Conservation (phyloP, 75 land plant species). For the Sequoiadendron giganteum region DNA sequence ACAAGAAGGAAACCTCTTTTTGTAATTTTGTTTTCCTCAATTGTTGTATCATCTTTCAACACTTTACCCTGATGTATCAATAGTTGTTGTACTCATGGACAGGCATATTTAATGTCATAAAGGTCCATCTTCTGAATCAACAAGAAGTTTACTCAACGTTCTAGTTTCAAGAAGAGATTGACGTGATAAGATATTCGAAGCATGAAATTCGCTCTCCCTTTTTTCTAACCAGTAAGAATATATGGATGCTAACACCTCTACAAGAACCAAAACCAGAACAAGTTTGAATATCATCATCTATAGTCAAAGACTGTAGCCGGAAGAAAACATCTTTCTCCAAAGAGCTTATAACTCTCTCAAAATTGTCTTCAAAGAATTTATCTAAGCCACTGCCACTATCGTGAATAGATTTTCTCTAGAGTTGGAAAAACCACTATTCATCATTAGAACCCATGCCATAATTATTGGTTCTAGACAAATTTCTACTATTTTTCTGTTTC, state of each 20-base stretch:
- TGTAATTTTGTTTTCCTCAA: conserved; percentile 69
- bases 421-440: conserved; percentile 62
- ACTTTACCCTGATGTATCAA: conserved; percentile 90
- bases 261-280: conserved; percentile 23
- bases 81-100: conserved; percentile 82
- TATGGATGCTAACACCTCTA: conserved; percentile 24
- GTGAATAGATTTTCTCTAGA: conserved; percentile 16
- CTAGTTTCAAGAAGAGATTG: too few relatives aligned
- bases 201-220: too few relatives aligned
- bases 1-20: conserved; percentile 91
- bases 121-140: too few relatives aligned
- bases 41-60: conserved; percentile 74
- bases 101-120: conserved; percentile 27
- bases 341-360: conserved; percentile 47
- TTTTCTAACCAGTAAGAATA: conserved; percentile 51
- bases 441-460: conserved; percentile 93
- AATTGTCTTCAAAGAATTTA: conserved; percentile 26
- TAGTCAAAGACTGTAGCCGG: conserved; percentile 12
- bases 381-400: background rate
- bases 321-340: conserved; percentile 45
- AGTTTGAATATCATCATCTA: conserved; percentile 16
- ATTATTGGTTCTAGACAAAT: conserved; percentile 34
- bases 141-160: too few relatives aligned
- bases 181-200: too few relatives aligned
- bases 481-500: too few relatives aligned